These are phyloP conservation scores for Dendrobium chrysotoxum DNA, from an alignment of 106 monocot species.

Conservation along the genomic window DNA sequence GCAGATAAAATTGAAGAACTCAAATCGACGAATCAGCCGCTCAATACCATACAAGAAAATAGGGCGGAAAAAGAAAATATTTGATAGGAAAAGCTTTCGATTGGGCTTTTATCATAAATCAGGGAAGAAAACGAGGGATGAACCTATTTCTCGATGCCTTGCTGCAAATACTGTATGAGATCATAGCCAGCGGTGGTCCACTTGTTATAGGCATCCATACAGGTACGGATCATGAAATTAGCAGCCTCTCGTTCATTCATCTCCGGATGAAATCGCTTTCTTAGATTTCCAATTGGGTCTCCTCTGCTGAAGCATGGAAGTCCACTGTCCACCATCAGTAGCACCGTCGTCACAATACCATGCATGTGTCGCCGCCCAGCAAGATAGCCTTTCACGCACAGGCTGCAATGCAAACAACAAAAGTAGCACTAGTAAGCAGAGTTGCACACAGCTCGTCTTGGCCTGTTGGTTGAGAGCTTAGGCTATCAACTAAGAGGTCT, in stretches of 20 bases:
- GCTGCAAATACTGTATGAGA: conserved; percentile 95
- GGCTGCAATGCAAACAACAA: conserved; percentile 30
- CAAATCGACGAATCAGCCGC: too few species aligned
- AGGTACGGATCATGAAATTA: conserved; percentile 88
- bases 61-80: too few species aligned
- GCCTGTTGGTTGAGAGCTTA: too few species aligned
- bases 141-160: conserved; percentile 83
- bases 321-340: conserved; percentile 92
- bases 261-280: conserved; percentile 94
- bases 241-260: conserved; percentile 97
- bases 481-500: too few species aligned
- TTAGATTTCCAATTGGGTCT: conserved; percentile 82
- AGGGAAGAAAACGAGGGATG: too few species aligned
- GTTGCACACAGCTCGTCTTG: too few species aligned
- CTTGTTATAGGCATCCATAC: conserved; percentile 96
- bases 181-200: conserved; percentile 99
- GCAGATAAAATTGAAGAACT: too few species aligned
- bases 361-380: conserved; percentile 85
- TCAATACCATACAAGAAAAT: too few species aligned
- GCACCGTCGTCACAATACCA: conserved; percentile 74
- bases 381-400: conserved; percentile 97
- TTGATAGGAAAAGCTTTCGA: too few species aligned
- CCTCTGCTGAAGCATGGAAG: conserved; percentile 97
- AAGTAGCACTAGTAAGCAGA: background rate
- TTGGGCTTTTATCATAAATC: too few species aligned